phyloP scores from a whole-genome alignment of 2,329 filamentous ascomycete species.

The Coniochaeta prunicola region DNA sequence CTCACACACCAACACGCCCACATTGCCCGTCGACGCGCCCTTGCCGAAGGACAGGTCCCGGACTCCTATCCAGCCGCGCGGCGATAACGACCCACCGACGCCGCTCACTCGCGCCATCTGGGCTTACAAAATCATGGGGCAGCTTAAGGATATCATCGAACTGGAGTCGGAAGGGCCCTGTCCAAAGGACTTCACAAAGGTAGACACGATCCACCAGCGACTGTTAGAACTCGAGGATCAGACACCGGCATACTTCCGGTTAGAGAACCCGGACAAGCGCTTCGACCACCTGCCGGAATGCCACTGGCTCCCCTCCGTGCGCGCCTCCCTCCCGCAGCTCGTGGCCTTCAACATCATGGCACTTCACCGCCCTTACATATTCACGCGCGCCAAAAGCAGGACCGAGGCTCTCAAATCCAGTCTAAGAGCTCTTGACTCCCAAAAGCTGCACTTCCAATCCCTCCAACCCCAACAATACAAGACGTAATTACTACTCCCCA shows the following conservation, averaged over 20 bases:
- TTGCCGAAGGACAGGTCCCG: conserved; percentile 38
- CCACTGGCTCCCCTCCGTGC: conserved; percentile 41
- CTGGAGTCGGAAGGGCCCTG: conserved; percentile 49
- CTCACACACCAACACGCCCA: conserved; percentile 39
- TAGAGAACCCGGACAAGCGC: conserved; percentile 47
- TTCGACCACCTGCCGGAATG: conserved; percentile 48
- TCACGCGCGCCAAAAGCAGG: conserved; percentile 46
- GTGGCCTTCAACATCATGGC: conserved; percentile 49
- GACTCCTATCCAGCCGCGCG: conserved; percentile 39
- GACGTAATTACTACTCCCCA: conserved; percentile 18
- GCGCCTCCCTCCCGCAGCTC: conserved; percentile 39
- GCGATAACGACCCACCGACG: conserved; percentile 46
- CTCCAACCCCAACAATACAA: conserved; percentile 45
- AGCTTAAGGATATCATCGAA: conserved; percentile 45
- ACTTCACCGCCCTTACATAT: conserved; percentile 55
- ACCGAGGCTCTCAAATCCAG: conserved; percentile 48
- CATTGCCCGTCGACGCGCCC: conserved; percentile 45
- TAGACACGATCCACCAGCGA: conserved; percentile 46
- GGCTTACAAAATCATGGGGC: conserved; percentile 37
- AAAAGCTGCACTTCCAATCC: conserved; percentile 40
- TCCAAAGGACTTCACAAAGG: conserved; percentile 44
- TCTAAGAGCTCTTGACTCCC: conserved; percentile 46
- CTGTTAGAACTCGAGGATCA: conserved; percentile 39
- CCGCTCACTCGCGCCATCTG: conserved; percentile 47
- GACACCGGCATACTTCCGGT: conserved; percentile 45